These are phyloP conservation scores for Austroboletus rostrupii DNA, from an alignment of 1,284 basidiomycete species.

Conservation along the genomic window DNA sequence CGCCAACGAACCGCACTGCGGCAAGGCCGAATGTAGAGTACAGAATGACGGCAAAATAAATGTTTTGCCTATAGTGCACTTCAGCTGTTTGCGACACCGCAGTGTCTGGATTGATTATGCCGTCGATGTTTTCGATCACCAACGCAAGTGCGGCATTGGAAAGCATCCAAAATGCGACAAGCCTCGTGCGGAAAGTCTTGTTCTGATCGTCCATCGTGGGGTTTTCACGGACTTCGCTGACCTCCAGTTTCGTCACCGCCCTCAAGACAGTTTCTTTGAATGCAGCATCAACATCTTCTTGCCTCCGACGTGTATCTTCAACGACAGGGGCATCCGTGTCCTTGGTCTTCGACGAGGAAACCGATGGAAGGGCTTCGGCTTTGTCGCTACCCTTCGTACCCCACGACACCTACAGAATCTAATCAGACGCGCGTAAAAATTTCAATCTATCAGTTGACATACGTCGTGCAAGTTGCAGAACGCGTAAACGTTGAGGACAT, in stretches of 20 bases:
- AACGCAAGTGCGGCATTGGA: constrained; percentile 78
- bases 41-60: constrained; percentile 81
- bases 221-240: constrained; percentile 68
- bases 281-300: constrained; percentile 88
- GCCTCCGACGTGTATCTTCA: constrained; percentile 75
- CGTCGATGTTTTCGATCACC: constrained; percentile 82
- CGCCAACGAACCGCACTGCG: constrained; percentile 77
- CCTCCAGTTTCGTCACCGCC: constrained; percentile 80
- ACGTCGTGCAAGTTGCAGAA: constrained; percentile 95
- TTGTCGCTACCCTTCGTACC: constrained; percentile 97
- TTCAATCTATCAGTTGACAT: constrained; percentile 1
- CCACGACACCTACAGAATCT: constrained; percentile 66
- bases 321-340: constrained; percentile 74
- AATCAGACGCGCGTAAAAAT: constrained; percentile 4
- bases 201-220: constrained; percentile 91
- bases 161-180: constrained; percentile 86
- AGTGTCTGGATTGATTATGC: constrained; percentile 52
- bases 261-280: constrained; percentile 94
- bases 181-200: constrained; percentile 89
- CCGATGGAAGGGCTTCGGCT: constrained; percentile 88
- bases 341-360: constrained; percentile 80
- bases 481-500: constrained; percentile 93
- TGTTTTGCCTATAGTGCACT: constrained; percentile 62
- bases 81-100: constrained; percentile 40
- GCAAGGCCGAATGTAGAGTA: constrained; percentile 88